Evolutionary conservation across 2,329 filamentous ascomycete species (phyloP), one percentile per base, ranked within the genome.

Genomic region (Pseudovirgaria hyperparasitica): DNA sequence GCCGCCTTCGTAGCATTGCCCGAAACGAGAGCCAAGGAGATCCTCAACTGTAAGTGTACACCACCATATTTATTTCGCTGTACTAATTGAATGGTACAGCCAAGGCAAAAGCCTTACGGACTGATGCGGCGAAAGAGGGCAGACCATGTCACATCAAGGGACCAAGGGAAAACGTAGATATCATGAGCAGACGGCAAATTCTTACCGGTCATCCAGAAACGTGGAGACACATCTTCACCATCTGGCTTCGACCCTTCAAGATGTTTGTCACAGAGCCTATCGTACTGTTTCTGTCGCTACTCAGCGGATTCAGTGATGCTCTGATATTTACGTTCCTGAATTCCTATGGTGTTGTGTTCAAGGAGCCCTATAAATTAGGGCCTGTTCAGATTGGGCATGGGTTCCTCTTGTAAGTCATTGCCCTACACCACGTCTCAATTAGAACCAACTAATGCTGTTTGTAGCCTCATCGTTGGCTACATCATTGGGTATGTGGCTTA

Each of bases 311-410:
- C 58, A 72, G 67, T 5, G 78, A 82, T 32, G 75, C 76, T 5
- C 65, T 84, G 9, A 81, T 82, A 53, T 84, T 82, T 58, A 79
- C 76, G 56, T 80, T 78, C 46, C 72, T 82, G 28, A 73, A 82
- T 46, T 76, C 70, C 0, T 82, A 81, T 39, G 54, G 57, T 1
- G 60, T 77, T 3, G 73, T 82, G 5, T 79, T 80, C 40, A 50
- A 57, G 8, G 70, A 81, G 42, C n/a, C n/a, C n/a, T 82, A 75
- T 72, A 42, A 52, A 14, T 82, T 82, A 38, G 56, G 52, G 11
- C 60, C 64, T 6, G 54, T 72, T 3, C 50, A 64, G 8, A 54
- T 72, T 3, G 74, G 74, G 50, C 68, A 1, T 74, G 48, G 27
- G 29, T 41, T 76, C 50, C 63, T 73, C 25, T 67, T 70, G 10